Percentiles rank a stretch among this genome's conserved stretches.
Evolutionary conservation across 176 grass and related monocot species (phyloP).

Genomic region (Rhynchospora pubera): DNA sequence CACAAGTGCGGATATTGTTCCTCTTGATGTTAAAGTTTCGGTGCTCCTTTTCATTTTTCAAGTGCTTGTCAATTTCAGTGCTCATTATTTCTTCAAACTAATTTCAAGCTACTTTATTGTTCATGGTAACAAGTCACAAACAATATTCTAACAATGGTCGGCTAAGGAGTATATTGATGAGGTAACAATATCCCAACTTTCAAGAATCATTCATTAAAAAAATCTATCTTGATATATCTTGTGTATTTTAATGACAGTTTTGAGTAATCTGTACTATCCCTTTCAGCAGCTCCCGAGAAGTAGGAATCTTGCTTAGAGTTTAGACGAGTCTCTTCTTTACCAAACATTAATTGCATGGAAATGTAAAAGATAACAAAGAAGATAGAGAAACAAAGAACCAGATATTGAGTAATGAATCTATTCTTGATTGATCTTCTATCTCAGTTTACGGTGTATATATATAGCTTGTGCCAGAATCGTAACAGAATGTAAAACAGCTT

Average conservation of each 20-base stretch:
- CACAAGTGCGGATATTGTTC: neutral
- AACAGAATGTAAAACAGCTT: too few relatives aligned
- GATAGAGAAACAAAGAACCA: too few relatives aligned
- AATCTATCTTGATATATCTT: neutral
- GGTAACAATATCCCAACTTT: neutral
- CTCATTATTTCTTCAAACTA: neutral
- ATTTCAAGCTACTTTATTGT: slow-evolving; percentile 7
- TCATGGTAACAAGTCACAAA: neutral
- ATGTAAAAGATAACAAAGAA: too few relatives aligned
- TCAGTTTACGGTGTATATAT: too few relatives aligned
- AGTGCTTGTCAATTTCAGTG: neutral
- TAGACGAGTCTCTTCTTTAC: neutral
- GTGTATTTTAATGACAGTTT: neutral
- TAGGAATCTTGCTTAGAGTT: neutral
- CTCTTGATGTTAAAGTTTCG: neutral
- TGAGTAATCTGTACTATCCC: neutral
- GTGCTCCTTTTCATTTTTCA: neutral
- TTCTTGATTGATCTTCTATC: too few relatives aligned
- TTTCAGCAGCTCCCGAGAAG: slow-evolving; percentile 8
- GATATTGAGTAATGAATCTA: too few relatives aligned
- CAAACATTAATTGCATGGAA: slow-evolving; percentile 7
- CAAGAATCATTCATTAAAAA: neutral
- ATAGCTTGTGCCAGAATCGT: too few relatives aligned
- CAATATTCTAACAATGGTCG: neutral
- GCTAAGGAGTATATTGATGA: neutral